Conservation (phyloP, 169 alveolate species). For the Eimeria praecox region DNA sequence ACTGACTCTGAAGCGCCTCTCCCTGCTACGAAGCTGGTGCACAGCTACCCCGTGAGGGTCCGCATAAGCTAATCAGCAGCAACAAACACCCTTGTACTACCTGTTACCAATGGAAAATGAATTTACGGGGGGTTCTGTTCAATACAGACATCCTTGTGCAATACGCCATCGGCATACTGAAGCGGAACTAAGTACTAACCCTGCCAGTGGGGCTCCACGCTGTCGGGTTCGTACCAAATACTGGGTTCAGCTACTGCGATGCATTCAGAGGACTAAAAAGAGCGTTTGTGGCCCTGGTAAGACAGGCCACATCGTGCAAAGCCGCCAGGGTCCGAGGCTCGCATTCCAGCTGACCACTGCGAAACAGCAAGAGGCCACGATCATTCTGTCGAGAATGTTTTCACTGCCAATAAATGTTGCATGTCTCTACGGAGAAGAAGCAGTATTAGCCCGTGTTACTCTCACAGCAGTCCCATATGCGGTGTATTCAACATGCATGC, state of each 20-base stretch:
- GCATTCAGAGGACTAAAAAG: not conserved
- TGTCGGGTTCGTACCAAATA: not conserved
- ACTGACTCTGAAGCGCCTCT: too few species aligned
- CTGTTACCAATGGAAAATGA: not conserved
- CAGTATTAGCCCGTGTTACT: slow-evolving; percentile 21
- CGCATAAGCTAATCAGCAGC: too few species aligned
- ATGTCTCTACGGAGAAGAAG: not conserved
- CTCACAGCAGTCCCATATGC: slow-evolving; percentile 69
- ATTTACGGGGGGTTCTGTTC: not conserved
- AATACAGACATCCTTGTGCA: not conserved
- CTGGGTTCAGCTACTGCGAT: not conserved
- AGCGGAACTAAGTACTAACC: not conserved
- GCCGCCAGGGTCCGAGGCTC: not conserved
- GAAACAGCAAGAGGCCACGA: not conserved
- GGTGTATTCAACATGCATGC: slow-evolving; percentile 76
- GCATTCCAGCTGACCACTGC: not conserved
- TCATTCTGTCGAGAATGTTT: not conserved
- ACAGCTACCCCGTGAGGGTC: too few species aligned
- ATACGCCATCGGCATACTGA: not conserved
- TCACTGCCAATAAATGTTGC: not conserved
- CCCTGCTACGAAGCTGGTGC: too few species aligned
- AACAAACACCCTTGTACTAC: too few species aligned
- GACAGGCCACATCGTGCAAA: not conserved
- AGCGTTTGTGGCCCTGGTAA: not conserved
- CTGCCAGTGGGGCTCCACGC: not conserved